phyloP scores from a whole-genome alignment of 2,329 filamentous ascomycete species.

The Onygenales sp. region DNA sequence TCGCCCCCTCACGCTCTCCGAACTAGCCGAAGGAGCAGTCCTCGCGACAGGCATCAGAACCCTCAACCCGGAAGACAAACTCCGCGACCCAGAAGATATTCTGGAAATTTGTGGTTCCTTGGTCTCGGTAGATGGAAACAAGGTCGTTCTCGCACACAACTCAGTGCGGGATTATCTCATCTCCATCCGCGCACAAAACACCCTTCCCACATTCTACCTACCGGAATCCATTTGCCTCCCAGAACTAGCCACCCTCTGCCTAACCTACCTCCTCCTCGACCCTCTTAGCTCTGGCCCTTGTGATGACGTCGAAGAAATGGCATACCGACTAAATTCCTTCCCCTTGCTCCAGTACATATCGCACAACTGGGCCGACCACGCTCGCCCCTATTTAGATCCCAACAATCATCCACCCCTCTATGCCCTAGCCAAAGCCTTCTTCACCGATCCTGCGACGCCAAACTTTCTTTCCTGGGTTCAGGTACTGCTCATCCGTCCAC shows the following conservation, averaged over 20 bases:
- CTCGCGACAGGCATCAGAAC: not conserved
- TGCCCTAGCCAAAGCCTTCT: not conserved
- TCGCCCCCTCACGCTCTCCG: not conserved
- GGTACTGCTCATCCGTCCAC: not conserved
- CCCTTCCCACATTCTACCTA: slow-evolving; percentile 1
- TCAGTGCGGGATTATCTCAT: slow-evolving; percentile 3
- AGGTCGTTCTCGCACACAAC: slow-evolving; percentile 2
- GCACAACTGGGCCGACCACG: slow-evolving; percentile 3
- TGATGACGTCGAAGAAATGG: not conserved
- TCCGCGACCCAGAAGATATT: slow-evolving; percentile 3
- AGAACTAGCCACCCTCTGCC: slow-evolving; percentile 3
- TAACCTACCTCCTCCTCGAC: slow-evolving; percentile 2
- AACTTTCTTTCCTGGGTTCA: slow-evolving; percentile 1
- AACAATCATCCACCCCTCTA: not conserved
- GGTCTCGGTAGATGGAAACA: not conserved
- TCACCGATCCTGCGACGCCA: not conserved
- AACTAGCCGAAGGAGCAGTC: not conserved
- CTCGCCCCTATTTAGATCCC: not conserved
- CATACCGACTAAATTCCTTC: not conserved
- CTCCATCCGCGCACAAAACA: not conserved
- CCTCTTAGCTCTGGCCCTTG: not conserved
- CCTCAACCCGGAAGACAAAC: not conserved
- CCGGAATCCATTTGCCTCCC: not conserved
- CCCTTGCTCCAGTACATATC: slow-evolving; percentile 1
- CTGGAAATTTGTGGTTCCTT: not conserved